These are phyloP conservation scores for Ministeria vibrans DNA, from an alignment of 78 protist species.

Conservation along the genomic window DNA sequence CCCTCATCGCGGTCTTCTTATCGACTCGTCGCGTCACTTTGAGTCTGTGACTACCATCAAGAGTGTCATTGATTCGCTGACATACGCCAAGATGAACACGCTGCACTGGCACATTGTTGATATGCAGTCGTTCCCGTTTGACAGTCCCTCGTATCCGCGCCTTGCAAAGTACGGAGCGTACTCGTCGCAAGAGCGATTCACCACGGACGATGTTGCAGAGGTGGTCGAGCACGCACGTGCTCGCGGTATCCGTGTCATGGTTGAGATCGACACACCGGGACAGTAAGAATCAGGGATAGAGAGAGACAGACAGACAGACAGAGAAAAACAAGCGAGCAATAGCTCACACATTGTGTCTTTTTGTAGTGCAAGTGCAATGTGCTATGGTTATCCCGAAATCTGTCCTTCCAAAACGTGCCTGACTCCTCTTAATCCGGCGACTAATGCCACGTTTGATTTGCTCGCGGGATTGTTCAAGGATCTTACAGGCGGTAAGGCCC, in stretches of 20 bases:
- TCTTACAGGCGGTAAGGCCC: neutral
- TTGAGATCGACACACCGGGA: constrained; percentile 68
- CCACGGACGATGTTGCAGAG: constrained; percentile 38
- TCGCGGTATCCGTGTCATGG: neutral
- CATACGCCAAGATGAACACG: constrained; percentile 57
- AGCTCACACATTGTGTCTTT: too few species aligned
- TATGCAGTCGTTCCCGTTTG: neutral
- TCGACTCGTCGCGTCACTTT: constrained; percentile 81
- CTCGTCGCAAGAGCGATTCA: constrained; percentile 31
- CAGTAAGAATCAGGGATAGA: too few species aligned
- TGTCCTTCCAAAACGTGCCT: constrained; percentile 50
- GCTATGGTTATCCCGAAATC: constrained; percentile 48
- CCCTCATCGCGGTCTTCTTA: constrained; percentile 63
- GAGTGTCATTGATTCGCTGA: constrained; percentile 24
- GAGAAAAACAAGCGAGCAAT: too few species aligned
- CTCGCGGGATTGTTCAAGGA: constrained; percentile 24
- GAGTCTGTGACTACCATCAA: constrained; percentile 19
- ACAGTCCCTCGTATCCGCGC: constrained; percentile 18
- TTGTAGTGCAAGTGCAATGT: constrained; percentile 55
- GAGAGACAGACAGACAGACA: too few species aligned
- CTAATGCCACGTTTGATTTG: constrained; percentile 24
- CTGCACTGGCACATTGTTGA: constrained; percentile 86
- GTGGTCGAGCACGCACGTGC: constrained; percentile 46
- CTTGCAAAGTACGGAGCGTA: constrained; percentile 38
- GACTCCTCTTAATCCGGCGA: constrained; percentile 47